Base-by-base conservation (phyloP, 2,329 filamentous ascomycete species). In the Plectosphaerella cucumerina region DNA sequence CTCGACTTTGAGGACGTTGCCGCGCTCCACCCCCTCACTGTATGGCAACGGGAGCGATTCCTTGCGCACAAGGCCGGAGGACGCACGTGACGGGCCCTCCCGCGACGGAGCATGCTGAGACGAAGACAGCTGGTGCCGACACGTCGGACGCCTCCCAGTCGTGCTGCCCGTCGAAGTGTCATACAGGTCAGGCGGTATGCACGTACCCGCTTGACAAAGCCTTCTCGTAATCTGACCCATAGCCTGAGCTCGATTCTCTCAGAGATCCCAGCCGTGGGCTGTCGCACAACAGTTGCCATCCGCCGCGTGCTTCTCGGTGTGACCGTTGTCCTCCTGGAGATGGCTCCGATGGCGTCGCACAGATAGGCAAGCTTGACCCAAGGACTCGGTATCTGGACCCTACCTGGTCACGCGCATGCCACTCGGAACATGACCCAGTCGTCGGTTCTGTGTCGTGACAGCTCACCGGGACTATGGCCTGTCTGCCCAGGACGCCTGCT, bases 391-490 rank as follows among this genome's bases (percentile, higher is more conserved):
- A 31, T 31, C 26, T 31, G 26, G 12, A 31, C 26, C 26, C 26
- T 31, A 9, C 26, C 26, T 31, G 26, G 26, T 31, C 26, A 31
- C 26, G 26, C 26, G 26, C 26, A 31, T 31, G 26, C 26, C 26
- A 5, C 26, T 31, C 26, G 26, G 26, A 31, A 31, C 26, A 31
- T 31, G 26, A 31, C 26, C 26, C 26, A 31, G 33, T 34, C 33
- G 21, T 47, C 12, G 45, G 45, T 17, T 34, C 37, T 20, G 45
- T 47, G 12, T 34, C 45, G 14, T 33, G 45, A 21, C 48, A 49
- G 10, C 53, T 72, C n/a, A 54, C 71, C 17, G 58, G 71, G 9
- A 72, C 70, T 2, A 65, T 67, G n/a, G 53, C 75, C 9, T 65
- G 71, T 2, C 73, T 72, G 0, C 71, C 69, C 5, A 18, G 12